Percentiles rank a stretch among this genome's conserved stretches.
phyloP scores from a whole-genome alignment of 2,329 filamentous ascomycete genomes.

The Diatrype stigma region DNA sequence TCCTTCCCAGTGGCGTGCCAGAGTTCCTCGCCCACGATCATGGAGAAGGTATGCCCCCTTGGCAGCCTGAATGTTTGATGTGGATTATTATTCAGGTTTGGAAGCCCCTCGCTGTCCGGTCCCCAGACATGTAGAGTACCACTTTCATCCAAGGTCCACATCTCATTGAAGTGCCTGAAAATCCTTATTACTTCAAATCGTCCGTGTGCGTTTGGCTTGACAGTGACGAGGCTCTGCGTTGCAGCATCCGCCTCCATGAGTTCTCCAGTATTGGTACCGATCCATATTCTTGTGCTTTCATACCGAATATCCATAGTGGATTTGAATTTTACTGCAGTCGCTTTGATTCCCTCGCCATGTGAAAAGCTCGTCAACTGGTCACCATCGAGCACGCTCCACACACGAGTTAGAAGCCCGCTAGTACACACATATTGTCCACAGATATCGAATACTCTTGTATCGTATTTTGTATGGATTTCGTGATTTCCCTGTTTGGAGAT shows the following conservation, averaged over 20 bases:
- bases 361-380: constrained; percentile 75
- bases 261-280: constrained; percentile 85
- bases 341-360: constrained; percentile 81
- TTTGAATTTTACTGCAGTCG: constrained; percentile 80
- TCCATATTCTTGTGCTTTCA: constrained; percentile 80
- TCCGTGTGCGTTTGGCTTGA: constrained; percentile 68
- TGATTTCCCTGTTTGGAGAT: constrained; percentile 65
- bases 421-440: constrained; percentile 86
- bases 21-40: constrained; percentile 77
- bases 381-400: constrained; percentile 82
- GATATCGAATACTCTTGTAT: constrained; percentile 79
- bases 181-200: constrained; percentile 80
- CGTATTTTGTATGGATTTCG: constrained; percentile 80
- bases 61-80: constrained; percentile 71
- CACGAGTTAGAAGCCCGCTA: constrained; percentile 78
- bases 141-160: constrained; percentile 92
- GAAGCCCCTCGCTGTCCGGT: constrained; percentile 65
- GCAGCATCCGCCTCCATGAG: constrained; percentile 82
- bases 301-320: constrained; percentile 72
- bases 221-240: constrained; percentile 65
- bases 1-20: constrained; percentile 90
- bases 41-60: constrained; percentile 80
- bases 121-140: constrained; percentile 86
- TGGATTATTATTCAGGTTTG: constrained; percentile 69
- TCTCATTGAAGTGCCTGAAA: constrained; percentile 77